phyloP scores from a whole-genome alignment of 768 basidiomycete genomes.

The Trametes elegans region DNA sequence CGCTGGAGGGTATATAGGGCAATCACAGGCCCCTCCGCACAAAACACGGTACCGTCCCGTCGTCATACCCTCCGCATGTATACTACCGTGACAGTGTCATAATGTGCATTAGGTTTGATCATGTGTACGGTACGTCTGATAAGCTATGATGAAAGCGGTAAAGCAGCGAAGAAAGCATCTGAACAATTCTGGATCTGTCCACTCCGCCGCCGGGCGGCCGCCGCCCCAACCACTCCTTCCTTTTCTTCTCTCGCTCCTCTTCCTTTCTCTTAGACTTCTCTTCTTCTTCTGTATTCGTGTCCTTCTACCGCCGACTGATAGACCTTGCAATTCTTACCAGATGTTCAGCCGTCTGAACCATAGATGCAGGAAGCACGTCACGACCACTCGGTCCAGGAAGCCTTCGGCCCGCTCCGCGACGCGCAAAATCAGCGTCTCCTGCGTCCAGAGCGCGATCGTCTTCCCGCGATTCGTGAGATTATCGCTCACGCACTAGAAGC shows the following conservation, averaged over 20 bases:
- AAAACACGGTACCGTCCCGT: conserved; percentile 9
- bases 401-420: conserved; percentile 39
- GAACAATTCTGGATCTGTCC: neutral
- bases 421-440: conserved; percentile 37
- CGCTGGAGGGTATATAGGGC: neutral
- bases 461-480: conserved; percentile 39
- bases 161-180: conserved; percentile 12
- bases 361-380: conserved; percentile 52
- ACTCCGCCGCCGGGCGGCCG: neutral
- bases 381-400: conserved; percentile 49
- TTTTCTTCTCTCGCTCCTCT: neutral
- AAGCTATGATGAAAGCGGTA: conserved; percentile 17
- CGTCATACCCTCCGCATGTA: conserved; percentile 9
- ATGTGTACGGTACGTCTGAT: conserved; percentile 12
- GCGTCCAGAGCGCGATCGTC: conserved; percentile 47
- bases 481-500: conserved; percentile 46
- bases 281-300: neutral
- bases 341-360: conserved; percentile 45
- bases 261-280: neutral
- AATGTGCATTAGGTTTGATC: conserved; percentile 17
- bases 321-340: conserved; percentile 34
- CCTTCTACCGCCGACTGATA: neutral
- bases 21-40: neutral
- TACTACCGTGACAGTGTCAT: conserved; percentile 13
- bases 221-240: neutral